phyloP scores from a whole-genome alignment of 176 grass and related monocot genomes.

The Phoenix roebelenii region DNA sequence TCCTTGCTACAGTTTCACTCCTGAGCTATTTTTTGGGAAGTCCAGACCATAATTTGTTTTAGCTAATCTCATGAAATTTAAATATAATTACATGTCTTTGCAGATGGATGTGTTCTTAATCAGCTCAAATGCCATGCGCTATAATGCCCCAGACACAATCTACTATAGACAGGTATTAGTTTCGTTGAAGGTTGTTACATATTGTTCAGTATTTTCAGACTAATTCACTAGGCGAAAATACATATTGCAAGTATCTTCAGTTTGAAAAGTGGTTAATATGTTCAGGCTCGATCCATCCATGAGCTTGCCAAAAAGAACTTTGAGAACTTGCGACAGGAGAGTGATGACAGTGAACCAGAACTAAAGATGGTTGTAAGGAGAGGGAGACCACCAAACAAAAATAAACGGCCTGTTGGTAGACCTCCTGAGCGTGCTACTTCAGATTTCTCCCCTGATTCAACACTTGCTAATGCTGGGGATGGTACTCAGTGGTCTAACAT shows the following conservation, averaged over 20 bases:
- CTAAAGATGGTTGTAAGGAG: slow-evolving; percentile 29
- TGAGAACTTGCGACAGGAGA: slow-evolving; percentile 88
- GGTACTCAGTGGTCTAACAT: slow-evolving; percentile 21
- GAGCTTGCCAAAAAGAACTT: slow-evolving; percentile 98
- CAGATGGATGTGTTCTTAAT: slow-evolving; percentile 88
- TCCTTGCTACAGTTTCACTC: no score
- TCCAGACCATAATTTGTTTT: no score
- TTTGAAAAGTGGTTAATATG: slow-evolving; percentile 4
- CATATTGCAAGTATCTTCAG: slow-evolving; percentile 1
- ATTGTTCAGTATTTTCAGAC: no score
- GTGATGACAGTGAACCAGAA: slow-evolving; percentile 74
- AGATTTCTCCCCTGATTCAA: slow-evolving; percentile 37
- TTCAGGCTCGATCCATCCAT: slow-evolving; percentile 82
- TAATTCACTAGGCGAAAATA: no score
- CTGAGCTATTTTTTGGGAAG: no score
- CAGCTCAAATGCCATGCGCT: slow-evolving; percentile 83
- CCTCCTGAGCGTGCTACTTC: slow-evolving; percentile 40
- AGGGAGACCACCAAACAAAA: slow-evolving; percentile 73
- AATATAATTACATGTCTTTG: slow-evolving; percentile 10
- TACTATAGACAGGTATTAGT: slow-evolving; percentile 72
- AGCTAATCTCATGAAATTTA: no score
- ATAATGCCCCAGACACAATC: slow-evolving; percentile 88
- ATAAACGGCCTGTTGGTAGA: slow-evolving; percentile 48
- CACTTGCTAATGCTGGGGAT: slow-evolving; percentile 43
- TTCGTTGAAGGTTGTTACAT: no score